These are phyloP conservation scores for Grigorovia humatica DNA, from an alignment of 805 yeast genomes.

Conservation along the genomic window DNA sequence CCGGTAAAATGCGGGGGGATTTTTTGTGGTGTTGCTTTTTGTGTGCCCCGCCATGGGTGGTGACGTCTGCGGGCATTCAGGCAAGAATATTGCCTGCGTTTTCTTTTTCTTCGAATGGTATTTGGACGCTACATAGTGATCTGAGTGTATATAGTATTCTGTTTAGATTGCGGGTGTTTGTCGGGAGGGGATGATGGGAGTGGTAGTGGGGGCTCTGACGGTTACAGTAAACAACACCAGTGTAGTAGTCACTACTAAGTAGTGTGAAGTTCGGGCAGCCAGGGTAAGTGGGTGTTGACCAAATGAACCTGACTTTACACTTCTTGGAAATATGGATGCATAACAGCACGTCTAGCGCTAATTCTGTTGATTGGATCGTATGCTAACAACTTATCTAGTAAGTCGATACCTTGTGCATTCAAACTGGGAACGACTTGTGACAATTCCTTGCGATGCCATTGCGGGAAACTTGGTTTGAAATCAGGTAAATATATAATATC, in stretches of 20 bases:
- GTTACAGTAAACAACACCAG: too few species aligned
- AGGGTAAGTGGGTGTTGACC: neutral
- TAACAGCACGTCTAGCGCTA: constrained; percentile 85
- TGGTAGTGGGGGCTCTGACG: neutral
- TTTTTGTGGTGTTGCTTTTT: neutral
- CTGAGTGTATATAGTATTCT: neutral
- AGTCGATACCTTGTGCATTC: constrained; percentile 75
- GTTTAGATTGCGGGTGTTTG: neutral
- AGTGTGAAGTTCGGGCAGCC: too few species aligned
- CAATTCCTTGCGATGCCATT: constrained; percentile 83
- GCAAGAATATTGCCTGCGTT: neutral
- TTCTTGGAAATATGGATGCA: constrained; percentile 54
- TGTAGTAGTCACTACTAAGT: too few species aligned
- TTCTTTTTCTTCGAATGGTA: neutral
- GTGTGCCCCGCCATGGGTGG: neutral
- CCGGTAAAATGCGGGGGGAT: neutral
- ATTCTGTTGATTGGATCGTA: constrained; percentile 92
- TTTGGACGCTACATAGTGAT: neutral
- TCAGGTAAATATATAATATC: constrained; percentile 88
- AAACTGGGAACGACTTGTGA: constrained; percentile 67
- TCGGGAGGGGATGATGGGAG: neutral
- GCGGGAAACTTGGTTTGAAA: constrained; percentile 72
- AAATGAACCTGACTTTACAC: neutral
- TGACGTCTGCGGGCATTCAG: neutral
- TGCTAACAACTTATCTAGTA: constrained; percentile 65